Percentiles rank a stretch among this genome's conserved stretches.
phyloP scores from a whole-genome alignment of 2,329 filamentous ascomycete species.

The Thielaviopsis ethacetica region DNA sequence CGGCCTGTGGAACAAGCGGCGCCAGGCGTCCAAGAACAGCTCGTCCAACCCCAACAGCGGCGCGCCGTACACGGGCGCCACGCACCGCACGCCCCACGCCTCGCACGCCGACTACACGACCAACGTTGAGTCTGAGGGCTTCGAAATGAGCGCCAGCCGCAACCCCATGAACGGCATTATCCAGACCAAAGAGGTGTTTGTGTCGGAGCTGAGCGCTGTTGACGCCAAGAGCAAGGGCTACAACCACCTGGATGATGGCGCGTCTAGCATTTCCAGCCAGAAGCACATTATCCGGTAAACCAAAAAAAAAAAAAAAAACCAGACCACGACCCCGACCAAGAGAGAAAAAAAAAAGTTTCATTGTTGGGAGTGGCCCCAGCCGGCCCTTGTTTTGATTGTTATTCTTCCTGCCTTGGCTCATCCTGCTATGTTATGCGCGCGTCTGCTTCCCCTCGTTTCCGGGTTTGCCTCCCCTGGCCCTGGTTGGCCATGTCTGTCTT shows the following conservation, averaged over 20 bases:
- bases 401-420: too few relatives aligned
- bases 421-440: too few relatives aligned
- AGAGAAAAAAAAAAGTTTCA: too few relatives aligned
- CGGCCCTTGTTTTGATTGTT: too few relatives aligned
- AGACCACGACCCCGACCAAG: too few relatives aligned
- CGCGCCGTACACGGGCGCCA: background rate
- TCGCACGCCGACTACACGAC: constrained; percentile 7
- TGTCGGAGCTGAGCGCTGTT: constrained; percentile 8
- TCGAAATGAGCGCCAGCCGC: constrained; percentile 3
- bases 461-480: too few relatives aligned
- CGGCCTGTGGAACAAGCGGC: constrained; percentile 19
- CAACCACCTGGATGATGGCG: constrained; percentile 8
- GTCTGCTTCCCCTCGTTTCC: too few relatives aligned
- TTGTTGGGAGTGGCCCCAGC: too few relatives aligned
- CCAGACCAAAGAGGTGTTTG: constrained; percentile 10
- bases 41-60: constrained; percentile 1
- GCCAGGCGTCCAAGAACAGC: constrained; percentile 5
- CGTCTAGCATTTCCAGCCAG: constrained; percentile 8
- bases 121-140: constrained; percentile 5
- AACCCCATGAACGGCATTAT: constrained; percentile 5
- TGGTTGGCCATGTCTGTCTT: too few relatives aligned
- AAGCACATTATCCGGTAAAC: constrained; percentile 5
- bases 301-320: too few relatives aligned
- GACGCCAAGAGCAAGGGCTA: constrained; percentile 9
- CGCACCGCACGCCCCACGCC: background rate